Evolutionary conservation across 345 rosid species (phyloP).

Genomic region (Moricandia moricandioides): DNA sequence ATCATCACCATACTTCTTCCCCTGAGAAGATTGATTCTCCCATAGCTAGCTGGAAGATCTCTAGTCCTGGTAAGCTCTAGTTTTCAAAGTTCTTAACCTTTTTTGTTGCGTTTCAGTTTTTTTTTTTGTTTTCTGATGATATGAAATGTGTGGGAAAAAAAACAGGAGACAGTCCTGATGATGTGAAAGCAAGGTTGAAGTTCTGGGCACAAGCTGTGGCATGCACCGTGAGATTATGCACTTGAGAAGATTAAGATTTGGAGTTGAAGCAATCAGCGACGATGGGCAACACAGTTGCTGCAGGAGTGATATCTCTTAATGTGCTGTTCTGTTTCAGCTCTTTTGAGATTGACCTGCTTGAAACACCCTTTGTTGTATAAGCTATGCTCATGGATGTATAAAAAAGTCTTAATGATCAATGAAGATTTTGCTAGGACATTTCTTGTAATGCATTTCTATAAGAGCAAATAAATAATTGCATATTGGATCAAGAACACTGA

Average conservation of each 20-base stretch:
- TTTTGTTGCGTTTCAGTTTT: neutral
- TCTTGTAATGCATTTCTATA: conserved; percentile 14
- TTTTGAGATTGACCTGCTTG: conserved; percentile 42
- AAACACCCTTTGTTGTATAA: conserved; percentile 16
- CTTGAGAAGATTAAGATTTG: conserved; percentile 34
- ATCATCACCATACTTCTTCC: conserved; percentile 23
- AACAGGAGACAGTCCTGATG: conserved; percentile 93
- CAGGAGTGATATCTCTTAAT: conserved; percentile 45
- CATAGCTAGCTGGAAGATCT: conserved; percentile 92
- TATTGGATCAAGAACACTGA: neutral
- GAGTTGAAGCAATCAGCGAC: neutral
- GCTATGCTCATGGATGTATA: conserved; percentile 6
- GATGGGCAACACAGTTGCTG: too few relatives aligned
- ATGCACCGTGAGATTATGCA: conserved; percentile 84
- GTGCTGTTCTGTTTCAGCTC: conserved; percentile 7
- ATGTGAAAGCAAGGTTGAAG: conserved; percentile 94
- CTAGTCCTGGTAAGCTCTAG: conserved; percentile 70
- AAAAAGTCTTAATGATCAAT: neutral
- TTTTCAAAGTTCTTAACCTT: neutral
- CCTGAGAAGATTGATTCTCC: conserved; percentile 51
- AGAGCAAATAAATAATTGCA: neutral
- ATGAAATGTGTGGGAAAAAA: neutral
- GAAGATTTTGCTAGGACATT: conserved; percentile 19
- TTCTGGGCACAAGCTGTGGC: conserved; percentile 99
- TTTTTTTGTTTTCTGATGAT: conserved; percentile 7